Evolutionary conservation across 768 basidiomycete genomes (phyloP).

Genomic region (Exsudoporus frostii): DNA sequence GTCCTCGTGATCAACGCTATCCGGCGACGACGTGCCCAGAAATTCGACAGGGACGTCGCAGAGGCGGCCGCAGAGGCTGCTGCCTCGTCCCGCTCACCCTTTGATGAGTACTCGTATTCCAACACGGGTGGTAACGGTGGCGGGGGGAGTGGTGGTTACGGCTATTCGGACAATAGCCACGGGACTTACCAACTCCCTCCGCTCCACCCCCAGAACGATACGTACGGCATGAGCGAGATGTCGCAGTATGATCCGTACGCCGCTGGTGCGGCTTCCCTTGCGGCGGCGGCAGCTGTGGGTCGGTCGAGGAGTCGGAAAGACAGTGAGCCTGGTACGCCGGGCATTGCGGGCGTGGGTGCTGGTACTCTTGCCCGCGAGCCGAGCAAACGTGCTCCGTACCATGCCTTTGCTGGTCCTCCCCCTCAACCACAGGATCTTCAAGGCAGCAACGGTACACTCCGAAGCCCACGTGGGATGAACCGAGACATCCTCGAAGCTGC

Average conservation of each 20-base stretch:
- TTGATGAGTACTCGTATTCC: conserved; percentile 43
- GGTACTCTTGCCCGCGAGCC: conserved; percentile 29
- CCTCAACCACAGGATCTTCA: conserved; percentile 19
- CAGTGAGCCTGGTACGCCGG: conserved; percentile 35
- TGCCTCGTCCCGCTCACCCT: conserved; percentile 48
- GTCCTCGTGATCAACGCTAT: conserved; percentile 47
- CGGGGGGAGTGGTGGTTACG: conserved; percentile 22
- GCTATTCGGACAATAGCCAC: conserved; percentile 51
- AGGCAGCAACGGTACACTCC: conserved; percentile 11
- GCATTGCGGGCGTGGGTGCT: conserved; percentile 37
- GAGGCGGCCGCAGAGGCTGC: conserved; percentile 67
- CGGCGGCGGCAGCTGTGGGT: conserved; percentile 21
- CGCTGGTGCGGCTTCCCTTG: conserved; percentile 20
- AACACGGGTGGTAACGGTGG: conserved; percentile 21
- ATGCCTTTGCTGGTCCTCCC: conserved; percentile 36
- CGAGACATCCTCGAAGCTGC: conserved; percentile 30
- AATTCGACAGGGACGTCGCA: conserved; percentile 71
- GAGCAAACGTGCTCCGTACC: conserved; percentile 34
- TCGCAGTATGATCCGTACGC: conserved; percentile 37
- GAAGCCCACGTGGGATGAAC: conserved; percentile 21
- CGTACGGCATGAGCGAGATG: conserved; percentile 53
- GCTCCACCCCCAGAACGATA: conserved; percentile 37
- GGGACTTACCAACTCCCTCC: conserved; percentile 55
- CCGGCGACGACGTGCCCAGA: conserved; percentile 59
- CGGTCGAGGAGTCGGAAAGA: conserved; percentile 28